Percentiles rank a stretch among this genome's conserved stretches.
Conservation (phyloP, 1,139 yeast species). For the Kodamaea fungicola region DNA sequence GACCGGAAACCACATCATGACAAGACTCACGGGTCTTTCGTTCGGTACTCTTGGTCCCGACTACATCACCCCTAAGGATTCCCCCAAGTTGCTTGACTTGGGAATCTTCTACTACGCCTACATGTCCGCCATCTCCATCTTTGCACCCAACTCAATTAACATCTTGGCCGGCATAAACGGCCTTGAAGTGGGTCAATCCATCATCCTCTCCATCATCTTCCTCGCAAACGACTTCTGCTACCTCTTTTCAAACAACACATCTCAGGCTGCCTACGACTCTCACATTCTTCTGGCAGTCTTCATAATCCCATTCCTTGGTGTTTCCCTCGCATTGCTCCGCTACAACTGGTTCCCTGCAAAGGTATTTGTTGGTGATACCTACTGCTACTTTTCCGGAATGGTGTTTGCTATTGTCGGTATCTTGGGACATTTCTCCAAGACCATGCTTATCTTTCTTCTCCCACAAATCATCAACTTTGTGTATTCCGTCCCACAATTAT, state of each 20-base stretch:
- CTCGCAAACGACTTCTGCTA: slow-evolving; percentile 76
- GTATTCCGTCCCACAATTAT: slow-evolving; percentile 87
- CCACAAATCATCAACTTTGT: slow-evolving; percentile 90
- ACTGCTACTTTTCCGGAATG: slow-evolving; percentile 98
- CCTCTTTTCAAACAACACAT: slow-evolving; percentile 36
- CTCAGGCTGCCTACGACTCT: slow-evolving; percentile 69
- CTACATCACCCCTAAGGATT: slow-evolving; percentile 25
- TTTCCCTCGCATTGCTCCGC: slow-evolving; percentile 68
- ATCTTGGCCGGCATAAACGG: slow-evolving; percentile 96
- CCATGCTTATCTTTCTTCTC: slow-evolving; percentile 75
- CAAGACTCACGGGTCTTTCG: slow-evolving; percentile 34
- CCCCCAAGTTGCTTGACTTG: slow-evolving; percentile 59
- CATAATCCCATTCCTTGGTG: slow-evolving; percentile 83
- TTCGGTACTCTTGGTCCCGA: slow-evolving; percentile 37
- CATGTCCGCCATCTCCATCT: slow-evolving; percentile 89
- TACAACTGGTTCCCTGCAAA: slow-evolving; percentile 88
- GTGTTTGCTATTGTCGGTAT: slow-evolving; percentile 97
- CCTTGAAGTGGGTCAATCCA: slow-evolving; percentile 90
- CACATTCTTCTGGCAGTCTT: slow-evolving; percentile 80
- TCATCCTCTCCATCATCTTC: slow-evolving; percentile 69
- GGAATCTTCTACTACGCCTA: slow-evolving; percentile 78
- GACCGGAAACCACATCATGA: slow-evolving; percentile 32
- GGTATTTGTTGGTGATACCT: slow-evolving; percentile 97
- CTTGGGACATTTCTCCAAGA: slow-evolving; percentile 92
- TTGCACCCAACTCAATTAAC: slow-evolving; percentile 95